Evolutionary conservation across 2,329 filamentous ascomycete genomes (phyloP).

Genomic region (Westerdykella ornata): DNA sequence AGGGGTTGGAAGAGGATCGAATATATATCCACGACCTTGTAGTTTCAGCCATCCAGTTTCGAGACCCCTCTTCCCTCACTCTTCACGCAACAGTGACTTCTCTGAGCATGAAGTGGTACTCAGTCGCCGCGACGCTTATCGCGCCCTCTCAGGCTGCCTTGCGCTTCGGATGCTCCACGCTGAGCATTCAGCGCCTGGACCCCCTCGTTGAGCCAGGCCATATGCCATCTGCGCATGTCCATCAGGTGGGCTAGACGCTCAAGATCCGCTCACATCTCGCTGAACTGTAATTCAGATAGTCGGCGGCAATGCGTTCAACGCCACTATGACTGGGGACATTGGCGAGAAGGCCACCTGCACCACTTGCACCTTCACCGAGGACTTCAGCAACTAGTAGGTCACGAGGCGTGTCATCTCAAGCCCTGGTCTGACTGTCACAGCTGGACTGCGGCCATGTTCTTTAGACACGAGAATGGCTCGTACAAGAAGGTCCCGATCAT

Average conservation of each 20-base stretch:
- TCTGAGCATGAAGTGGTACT: slow-evolving; percentile 7
- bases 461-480: slow-evolving; percentile 24
- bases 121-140: slow-evolving; percentile 5
- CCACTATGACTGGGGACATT: slow-evolving; percentile 9
- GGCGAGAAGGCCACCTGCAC: slow-evolving; percentile 10
- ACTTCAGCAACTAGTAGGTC: slow-evolving; percentile 15
- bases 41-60: background rate
- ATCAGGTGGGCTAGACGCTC: slow-evolving; percentile 10
- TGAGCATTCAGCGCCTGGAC: slow-evolving; percentile 19
- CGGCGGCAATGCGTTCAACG: slow-evolving; percentile 15
- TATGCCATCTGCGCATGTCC: slow-evolving; percentile 18
- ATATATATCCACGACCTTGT: background rate
- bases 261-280: background rate
- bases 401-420: slow-evolving; percentile 1
- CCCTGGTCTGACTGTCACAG: background rate
- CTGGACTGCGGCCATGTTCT: slow-evolving; percentile 18
- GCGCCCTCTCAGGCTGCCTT: slow-evolving; percentile 11
- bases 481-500: slow-evolving; percentile 27
- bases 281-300: slow-evolving; percentile 10
- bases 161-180: slow-evolving; percentile 17
- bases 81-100: background rate
- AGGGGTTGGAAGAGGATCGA: background rate
- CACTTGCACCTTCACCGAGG: slow-evolving; percentile 23
- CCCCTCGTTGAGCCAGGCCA: slow-evolving; percentile 22
- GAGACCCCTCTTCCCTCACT: background rate